Conservation (phyloP, 768 basidiomycete species). For the Leccinum incarnatum region DNA sequence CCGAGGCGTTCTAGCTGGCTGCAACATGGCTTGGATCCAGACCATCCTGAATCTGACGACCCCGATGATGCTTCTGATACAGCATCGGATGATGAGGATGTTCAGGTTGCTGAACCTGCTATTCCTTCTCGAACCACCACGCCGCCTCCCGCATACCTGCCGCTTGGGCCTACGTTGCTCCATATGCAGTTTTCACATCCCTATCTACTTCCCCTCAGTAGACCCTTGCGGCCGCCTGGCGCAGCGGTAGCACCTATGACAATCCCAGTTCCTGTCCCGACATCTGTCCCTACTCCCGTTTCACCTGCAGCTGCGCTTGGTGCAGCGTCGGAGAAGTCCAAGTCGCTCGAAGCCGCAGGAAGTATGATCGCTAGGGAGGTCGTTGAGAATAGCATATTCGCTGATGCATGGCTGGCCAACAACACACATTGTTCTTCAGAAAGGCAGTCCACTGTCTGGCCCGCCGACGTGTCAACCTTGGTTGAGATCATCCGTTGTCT, state of each 20-base stretch:
- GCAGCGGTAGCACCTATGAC: conserved; percentile 47
- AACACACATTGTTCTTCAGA: conserved; percentile 21
- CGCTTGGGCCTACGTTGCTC: conserved; percentile 65
- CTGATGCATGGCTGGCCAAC: conserved; percentile 57
- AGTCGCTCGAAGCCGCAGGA: conserved; percentile 66
- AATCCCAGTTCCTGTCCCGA: conserved; percentile 38
- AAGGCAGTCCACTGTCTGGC: conserved; percentile 47
- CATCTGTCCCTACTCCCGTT: conserved; percentile 78
- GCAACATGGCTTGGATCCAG: conserved; percentile 49
- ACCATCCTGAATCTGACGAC: conserved; percentile 31
- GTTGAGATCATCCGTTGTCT: conserved; percentile 37
- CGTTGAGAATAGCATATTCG: conserved; percentile 72
- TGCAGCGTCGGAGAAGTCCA: conserved; percentile 60
- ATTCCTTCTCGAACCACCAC: conserved; percentile 56
- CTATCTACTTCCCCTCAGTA: conserved; percentile 58
- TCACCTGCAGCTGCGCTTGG: conserved; percentile 75
- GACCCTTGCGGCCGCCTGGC: conserved; percentile 58
- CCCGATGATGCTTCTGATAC: conserved; percentile 39
- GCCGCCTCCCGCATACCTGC: conserved; percentile 69
- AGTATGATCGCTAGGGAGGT: conserved; percentile 62
- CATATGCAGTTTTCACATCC: conserved; percentile 67
- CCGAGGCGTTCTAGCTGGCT: conserved; percentile 43
- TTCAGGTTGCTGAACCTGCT: conserved; percentile 26
- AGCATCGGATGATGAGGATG: conserved; percentile 41
- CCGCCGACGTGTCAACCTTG: conserved; percentile 51